Conservation (phyloP, 495 filamentous ascomycete genomes). For the Symbiotaphrina buchneri region DNA sequence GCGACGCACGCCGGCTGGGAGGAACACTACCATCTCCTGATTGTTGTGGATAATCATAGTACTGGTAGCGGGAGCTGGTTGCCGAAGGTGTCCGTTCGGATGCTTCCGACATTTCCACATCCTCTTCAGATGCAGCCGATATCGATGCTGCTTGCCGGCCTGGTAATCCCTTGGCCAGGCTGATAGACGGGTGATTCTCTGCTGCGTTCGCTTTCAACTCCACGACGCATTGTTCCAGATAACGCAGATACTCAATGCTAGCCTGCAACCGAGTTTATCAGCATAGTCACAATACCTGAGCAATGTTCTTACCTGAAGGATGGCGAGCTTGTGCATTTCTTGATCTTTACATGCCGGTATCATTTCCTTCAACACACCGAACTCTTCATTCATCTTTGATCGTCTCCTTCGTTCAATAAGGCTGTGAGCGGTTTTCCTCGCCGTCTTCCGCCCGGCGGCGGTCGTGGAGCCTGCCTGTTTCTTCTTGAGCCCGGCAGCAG, state of each 20-base stretch:
- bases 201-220: slow-evolving; percentile 42
- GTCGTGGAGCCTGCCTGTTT: slow-evolving; percentile 46
- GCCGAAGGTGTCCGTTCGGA: too few species aligned
- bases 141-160: slow-evolving; percentile 7
- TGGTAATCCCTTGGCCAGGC: slow-evolving; percentile 7
- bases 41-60: slow-evolving; percentile 4
- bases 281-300: background rate
- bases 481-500: slow-evolving; percentile 31
- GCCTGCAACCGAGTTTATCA: slow-evolving; percentile 28
- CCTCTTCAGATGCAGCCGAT: slow-evolving; percentile 8
- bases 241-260: slow-evolving; percentile 90
- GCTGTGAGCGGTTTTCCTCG: slow-evolving; percentile 89
- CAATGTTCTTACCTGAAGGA: slow-evolving; percentile 69
- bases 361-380: slow-evolving; percentile 80
- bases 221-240: slow-evolving; percentile 71
- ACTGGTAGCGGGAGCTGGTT: slow-evolving; percentile 6
- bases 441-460: slow-evolving; percentile 73
- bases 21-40: slow-evolving; percentile 3
- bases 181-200: slow-evolving; percentile 4
- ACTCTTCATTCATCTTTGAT: slow-evolving; percentile 99
- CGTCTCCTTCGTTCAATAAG: slow-evolving; percentile 77
- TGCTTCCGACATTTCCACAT: slow-evolving; percentile 11
- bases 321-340: slow-evolving; percentile 97
- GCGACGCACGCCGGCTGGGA: slow-evolving; percentile 7
- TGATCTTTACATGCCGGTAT: slow-evolving; percentile 80